A percentile compares a stretch with the other conserved stretches of the same genome.
phyloP scores from a whole-genome alignment of 495 filamentous ascomycete genomes.

The Parmelia sp. region DNA sequence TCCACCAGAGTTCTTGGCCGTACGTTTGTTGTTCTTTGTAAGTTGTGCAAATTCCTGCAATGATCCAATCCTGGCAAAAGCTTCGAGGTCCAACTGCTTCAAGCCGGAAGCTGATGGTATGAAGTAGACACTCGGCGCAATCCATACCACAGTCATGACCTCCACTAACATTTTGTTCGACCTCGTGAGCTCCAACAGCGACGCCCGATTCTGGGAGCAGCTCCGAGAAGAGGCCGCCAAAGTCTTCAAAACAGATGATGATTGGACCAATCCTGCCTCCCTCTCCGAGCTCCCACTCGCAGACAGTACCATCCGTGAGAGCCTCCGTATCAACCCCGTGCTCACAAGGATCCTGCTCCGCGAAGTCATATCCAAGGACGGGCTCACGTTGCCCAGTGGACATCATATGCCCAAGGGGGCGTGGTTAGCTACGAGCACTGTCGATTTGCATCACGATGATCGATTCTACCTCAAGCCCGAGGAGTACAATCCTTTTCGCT shows the following conservation, averaged over 20 bases:
- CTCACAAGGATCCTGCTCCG: neutral
- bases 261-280: constrained; percentile 6
- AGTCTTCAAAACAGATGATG: neutral
- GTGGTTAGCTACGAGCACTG: constrained; percentile 19
- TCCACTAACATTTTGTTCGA: constrained; percentile 15
- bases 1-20: neutral
- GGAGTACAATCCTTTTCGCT: constrained; percentile 23
- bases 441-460: constrained; percentile 24
- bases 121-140: constrained; percentile 6
- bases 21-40: constrained; percentile 6
- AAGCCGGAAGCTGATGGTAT: neutral
- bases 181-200: constrained; percentile 13
- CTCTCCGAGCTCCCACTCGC: neutral
- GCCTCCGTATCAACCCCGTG: constrained; percentile 4
- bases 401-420: constrained; percentile 24
- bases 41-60: neutral
- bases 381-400: constrained; percentile 23
- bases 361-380: constrained; percentile 21
- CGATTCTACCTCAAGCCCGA: constrained; percentile 24
- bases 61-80: neutral
- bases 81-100: neutral
- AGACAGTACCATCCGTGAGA: constrained; percentile 18
- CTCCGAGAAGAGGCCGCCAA: constrained; percentile 12
- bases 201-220: neutral
- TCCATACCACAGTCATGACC: constrained; percentile 12